phyloP scores from a whole-genome alignment of 2,329 filamentous ascomycete species.

The Alternaria dauci region DNA sequence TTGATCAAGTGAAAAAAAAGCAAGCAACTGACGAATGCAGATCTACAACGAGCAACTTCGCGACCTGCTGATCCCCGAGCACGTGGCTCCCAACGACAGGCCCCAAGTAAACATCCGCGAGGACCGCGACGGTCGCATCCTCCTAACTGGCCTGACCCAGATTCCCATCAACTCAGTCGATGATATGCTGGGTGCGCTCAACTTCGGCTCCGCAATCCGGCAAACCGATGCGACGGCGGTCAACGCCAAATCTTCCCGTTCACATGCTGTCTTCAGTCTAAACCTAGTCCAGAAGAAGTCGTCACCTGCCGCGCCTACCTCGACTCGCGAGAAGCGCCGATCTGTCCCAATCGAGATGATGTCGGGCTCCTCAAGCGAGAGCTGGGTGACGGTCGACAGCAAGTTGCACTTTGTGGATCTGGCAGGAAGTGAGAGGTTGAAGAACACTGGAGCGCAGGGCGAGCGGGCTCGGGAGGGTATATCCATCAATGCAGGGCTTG shows the following conservation, averaged over 20 bases:
- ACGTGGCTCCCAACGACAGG: conserved; percentile 73
- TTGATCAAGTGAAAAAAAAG: not conserved
- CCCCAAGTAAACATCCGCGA: conserved; percentile 88
- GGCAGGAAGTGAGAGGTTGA: conserved; percentile 93
- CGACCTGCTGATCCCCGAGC: conserved; percentile 84
- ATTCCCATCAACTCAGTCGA: conserved; percentile 90
- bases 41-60: conserved; percentile 98
- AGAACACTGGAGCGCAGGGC: conserved; percentile 95
- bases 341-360: conserved; percentile 87
- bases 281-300: conserved; percentile 88
- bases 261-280: conserved; percentile 95
- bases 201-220: conserved; percentile 91
- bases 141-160: conserved; percentile 88
- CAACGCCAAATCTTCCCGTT: conserved; percentile 96
- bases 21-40: conserved; percentile 55
- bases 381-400: conserved; percentile 87
- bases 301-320: conserved; percentile 58
- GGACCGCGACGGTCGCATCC: conserved; percentile 91
- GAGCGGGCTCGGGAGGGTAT: conserved; percentile 96
- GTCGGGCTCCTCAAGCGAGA: conserved; percentile 63
- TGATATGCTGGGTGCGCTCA: conserved; percentile 86
- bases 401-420: conserved; percentile 99
- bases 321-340: conserved; percentile 77
- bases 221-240: conserved; percentile 97
- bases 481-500: conserved; percentile 95